Percentiles rank a stretch among this genome's conserved stretches.
phyloP scores from a whole-genome alignment of 2,329 filamentous ascomycete species.

The Fusarium coffeatum region DNA sequence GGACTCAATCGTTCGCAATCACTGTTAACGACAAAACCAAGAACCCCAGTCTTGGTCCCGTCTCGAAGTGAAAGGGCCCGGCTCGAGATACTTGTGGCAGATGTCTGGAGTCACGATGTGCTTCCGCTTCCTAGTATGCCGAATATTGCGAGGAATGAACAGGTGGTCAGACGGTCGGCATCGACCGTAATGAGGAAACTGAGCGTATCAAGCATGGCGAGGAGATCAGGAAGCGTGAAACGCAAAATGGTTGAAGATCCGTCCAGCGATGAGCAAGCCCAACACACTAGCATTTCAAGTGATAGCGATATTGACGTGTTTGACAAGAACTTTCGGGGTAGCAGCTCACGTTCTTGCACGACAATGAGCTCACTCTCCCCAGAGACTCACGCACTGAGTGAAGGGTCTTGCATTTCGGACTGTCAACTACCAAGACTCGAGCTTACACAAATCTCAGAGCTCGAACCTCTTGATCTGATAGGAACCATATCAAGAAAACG shows the following conservation, averaged over 20 bases:
- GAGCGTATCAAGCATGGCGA: constrained; percentile 83
- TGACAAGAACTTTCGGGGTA: constrained; percentile 10
- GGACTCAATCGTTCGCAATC: constrained; percentile 83
- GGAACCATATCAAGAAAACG: constrained; percentile 1
- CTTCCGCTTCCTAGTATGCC: constrained; percentile 88
- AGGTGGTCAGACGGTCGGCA: constrained; percentile 80
- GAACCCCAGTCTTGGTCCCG: constrained; percentile 77
- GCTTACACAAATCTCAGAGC: constrained; percentile 12
- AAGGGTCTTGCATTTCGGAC: not conserved
- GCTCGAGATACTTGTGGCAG: constrained; percentile 77
- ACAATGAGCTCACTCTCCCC: constrained; percentile 20
- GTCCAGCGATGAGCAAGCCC: constrained; percentile 12
- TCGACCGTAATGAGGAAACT: constrained; percentile 90
- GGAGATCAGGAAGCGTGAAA: constrained; percentile 70
- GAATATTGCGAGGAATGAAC: constrained; percentile 71
- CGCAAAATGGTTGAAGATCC: constrained; percentile 28
- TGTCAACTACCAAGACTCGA: constrained; percentile 10
- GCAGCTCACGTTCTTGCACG: constrained; percentile 21
- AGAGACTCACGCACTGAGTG: constrained; percentile 13
- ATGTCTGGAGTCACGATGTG: constrained; percentile 85
- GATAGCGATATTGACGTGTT: constrained; percentile 19
- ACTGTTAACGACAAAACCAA: constrained; percentile 73
- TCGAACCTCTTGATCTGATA: constrained; percentile 17
- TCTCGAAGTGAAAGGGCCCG: constrained; percentile 79
- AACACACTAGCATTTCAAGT: constrained; percentile 25